Evolutionary conservation across 2,329 filamentous ascomycete species (phyloP).

Genomic region (Thielaviopsis euricoi): DNA sequence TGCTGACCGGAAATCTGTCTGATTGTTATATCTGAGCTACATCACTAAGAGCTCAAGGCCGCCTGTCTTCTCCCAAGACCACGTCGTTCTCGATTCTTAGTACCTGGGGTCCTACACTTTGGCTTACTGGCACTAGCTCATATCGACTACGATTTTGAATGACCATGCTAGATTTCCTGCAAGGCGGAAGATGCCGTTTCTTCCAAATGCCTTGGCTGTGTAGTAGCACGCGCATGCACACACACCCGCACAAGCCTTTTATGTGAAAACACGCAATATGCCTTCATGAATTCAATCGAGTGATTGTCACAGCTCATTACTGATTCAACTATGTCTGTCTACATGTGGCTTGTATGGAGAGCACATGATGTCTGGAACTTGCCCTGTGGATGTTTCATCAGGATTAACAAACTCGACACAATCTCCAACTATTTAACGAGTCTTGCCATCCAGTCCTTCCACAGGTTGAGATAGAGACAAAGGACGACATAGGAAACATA

Average conservation of each 20-base stretch:
- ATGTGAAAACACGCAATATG: background rate
- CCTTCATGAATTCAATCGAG: background rate
- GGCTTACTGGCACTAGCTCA: background rate
- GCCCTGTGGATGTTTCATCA: background rate
- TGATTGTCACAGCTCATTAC: background rate
- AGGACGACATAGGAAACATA: background rate
- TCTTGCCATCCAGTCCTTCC: background rate
- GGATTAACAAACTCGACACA: background rate
- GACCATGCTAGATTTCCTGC: background rate
- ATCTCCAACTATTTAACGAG: background rate
- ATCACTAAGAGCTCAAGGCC: too few relatives aligned
- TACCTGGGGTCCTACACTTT: too few relatives aligned
- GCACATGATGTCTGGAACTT: background rate
- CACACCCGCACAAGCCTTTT: too few relatives aligned
- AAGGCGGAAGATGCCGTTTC: background rate
- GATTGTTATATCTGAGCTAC: too few relatives aligned
- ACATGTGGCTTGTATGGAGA: background rate
- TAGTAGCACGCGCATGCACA: too few relatives aligned
- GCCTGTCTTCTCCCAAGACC: background rate
- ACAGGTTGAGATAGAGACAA: background rate
- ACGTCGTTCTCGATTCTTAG: background rate
- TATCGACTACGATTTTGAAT: background rate
- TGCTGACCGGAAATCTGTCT: too few relatives aligned
- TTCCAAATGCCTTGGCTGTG: background rate
- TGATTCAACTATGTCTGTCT: background rate